Base-by-base conservation (phyloP, 345 rosid species). In the Acer saccharum region DNA sequence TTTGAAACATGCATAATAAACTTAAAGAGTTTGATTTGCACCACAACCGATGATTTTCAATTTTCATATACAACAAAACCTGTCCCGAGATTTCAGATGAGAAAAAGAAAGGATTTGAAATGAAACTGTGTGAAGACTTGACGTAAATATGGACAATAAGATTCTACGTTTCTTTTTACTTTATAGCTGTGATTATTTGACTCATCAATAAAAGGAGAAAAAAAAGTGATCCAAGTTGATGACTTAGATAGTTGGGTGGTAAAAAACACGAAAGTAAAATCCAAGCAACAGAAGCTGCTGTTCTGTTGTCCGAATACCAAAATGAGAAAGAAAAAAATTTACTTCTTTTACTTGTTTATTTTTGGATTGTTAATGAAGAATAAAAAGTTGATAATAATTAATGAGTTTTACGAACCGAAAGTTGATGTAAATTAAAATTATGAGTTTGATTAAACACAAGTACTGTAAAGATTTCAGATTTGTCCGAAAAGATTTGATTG, bases 101-200 rank as follows among this genome's bases (percentile, higher is more conserved):
- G 50, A 46, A 46, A 44, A 10, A 46, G 13, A 46, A 16, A 6
- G n/a, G 58, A 54, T 17, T 54, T 16, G 58, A 54, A 54, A 54
- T 16, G 58, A 16, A 54, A 54, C 7, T 54, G 58, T 54, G 7
- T 54, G 5, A 1, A 16, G 68, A 48, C 41, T 48, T 48, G 58
- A 23, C 12, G 20, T 44, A 46, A 48, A 27, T 70, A 61, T 13
- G 52, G 6, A 39, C 39, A 50, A 3, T 50, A n/a, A 7, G 60
- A 17, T 21, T 29, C 63, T 58, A 20, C 10, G 21, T 20, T 32
- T 20, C 14, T 55, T 54, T 54, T 76, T 61, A 10, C 77, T 68
- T 76, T 61, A 23, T 63, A 60, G 80, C 74, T 81, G 77, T 72
- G 18, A 27, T 81, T 60, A 20, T 62, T 68, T 54, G 68, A 69